A percentile compares a stretch with the other conserved stretches of the same genome.
Conservation (phyloP, 768 basidiomycete species). For the Tulasnella calospora region DNA sequence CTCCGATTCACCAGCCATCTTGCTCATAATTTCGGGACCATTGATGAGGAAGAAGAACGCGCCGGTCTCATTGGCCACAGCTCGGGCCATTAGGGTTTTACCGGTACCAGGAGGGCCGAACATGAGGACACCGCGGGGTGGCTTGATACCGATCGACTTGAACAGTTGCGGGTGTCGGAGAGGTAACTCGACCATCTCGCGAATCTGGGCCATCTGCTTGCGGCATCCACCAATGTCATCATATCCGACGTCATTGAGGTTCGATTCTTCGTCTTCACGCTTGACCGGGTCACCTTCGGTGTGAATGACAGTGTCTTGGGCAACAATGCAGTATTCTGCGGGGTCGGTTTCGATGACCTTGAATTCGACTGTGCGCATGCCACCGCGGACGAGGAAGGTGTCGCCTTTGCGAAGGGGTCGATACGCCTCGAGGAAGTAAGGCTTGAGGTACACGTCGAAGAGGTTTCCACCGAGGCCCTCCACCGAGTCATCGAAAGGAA, state of each 20-base stretch:
- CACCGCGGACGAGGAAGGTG: constrained; percentile 97
- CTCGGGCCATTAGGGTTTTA: constrained; percentile 98
- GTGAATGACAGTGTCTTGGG: constrained; percentile 97
- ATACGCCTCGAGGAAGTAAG: constrained; percentile 98
- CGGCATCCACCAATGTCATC: constrained; percentile 99
- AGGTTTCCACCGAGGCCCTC: constrained; percentile 96
- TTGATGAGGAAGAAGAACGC: constrained; percentile 99
- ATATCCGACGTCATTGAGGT: constrained; percentile 94
- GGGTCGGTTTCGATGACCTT: constrained; percentile 99
- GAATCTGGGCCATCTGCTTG: constrained; percentile 99
- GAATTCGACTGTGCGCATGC: constrained; percentile 98
- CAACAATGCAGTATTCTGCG: constrained; percentile 96
- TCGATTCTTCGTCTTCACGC: constrained; percentile 96
- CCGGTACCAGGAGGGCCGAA: constrained; percentile 99
- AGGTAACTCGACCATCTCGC: constrained; percentile 96
- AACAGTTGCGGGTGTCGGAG: constrained; percentile 98
- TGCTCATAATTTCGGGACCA: constrained; percentile 95
- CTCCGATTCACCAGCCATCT: constrained; percentile 99
- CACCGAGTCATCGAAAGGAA: constrained; percentile 97
- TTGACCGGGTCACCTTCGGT: constrained; percentile 99
- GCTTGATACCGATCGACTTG: constrained; percentile 99
- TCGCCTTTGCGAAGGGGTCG: constrained; percentile 95
- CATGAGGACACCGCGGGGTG: constrained; percentile 98
- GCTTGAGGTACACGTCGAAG: constrained; percentile 96
- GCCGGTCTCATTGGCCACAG: constrained; percentile 98